Conservation (phyloP, 1,284 basidiomycete genomes). For the Cutaneotrichosporon cavernicola region DNA sequence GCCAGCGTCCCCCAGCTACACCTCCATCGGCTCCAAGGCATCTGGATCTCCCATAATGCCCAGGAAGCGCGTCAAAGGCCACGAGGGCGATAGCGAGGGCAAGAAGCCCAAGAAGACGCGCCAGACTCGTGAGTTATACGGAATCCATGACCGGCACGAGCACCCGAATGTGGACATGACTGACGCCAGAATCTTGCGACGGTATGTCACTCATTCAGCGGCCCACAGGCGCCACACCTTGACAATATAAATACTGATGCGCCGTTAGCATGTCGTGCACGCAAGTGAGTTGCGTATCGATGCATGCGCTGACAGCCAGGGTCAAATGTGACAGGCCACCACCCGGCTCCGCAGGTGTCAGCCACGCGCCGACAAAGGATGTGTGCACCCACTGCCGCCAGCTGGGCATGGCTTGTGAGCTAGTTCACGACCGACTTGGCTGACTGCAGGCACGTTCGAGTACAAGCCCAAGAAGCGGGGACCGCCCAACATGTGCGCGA, state of each 20-base stretch:
- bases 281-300: constrained; percentile 38
- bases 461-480: constrained; percentile 88
- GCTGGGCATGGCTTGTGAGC: constrained; percentile 68
- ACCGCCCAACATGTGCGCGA: constrained; percentile 72
- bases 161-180: not conserved
- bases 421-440: not conserved
- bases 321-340: constrained; percentile 50
- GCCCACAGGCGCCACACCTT: not conserved
- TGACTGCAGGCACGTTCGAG: constrained; percentile 64
- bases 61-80: constrained; percentile 14
- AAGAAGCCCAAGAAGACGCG: constrained; percentile 44
- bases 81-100: constrained; percentile 16
- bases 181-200: constrained; percentile 42
- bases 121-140: constrained; percentile 44
- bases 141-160: not conserved
- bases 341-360: constrained; percentile 26
- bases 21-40: not conserved
- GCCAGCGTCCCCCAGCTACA: not conserved
- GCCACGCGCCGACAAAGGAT: constrained; percentile 29
- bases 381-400: constrained; percentile 65
- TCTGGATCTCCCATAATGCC: not conserved
- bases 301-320: constrained; percentile 26
- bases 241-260: constrained; percentile 12
- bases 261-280: constrained; percentile 42
- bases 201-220: constrained; percentile 32